These are phyloP conservation scores for Heliocybe sulcata DNA, from an alignment of 1,284 basidiomycete species.

Conservation along the genomic window DNA sequence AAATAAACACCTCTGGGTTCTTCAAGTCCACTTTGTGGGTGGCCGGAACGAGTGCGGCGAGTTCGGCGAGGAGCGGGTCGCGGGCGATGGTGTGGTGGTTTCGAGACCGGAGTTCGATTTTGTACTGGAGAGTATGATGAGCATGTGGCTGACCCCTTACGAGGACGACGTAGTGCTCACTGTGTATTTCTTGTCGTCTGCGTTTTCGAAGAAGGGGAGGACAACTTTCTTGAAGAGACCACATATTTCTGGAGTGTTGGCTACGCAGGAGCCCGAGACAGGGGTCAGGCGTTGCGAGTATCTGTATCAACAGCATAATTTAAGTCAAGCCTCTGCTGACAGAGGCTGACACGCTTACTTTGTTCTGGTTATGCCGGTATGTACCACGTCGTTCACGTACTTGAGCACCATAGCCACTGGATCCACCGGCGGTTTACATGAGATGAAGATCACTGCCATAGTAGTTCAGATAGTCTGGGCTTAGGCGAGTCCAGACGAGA, in stretches of 20 bases:
- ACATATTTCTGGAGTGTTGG: conserved; percentile 63
- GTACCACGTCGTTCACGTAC: conserved; percentile 54
- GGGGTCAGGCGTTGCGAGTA: conserved; percentile 65
- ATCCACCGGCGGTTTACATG: conserved; percentile 69
- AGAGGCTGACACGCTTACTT: conserved; percentile 49
- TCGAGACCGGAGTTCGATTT: conserved; percentile 65
- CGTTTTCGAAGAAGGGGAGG: conserved; percentile 38
- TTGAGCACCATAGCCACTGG: conserved; percentile 65
- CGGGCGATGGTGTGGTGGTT: conserved; percentile 65
- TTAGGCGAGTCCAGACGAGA: neutral
- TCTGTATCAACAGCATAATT: too few relatives aligned
- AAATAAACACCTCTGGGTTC: conserved; percentile 61
- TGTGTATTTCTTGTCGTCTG: conserved; percentile 34
- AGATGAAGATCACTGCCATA: conserved; percentile 64
- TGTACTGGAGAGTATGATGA: conserved; percentile 44
- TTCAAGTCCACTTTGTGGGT: conserved; percentile 59
- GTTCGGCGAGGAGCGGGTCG: conserved; percentile 49
- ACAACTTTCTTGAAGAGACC: conserved; percentile 50
- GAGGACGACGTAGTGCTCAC: conserved; percentile 25
- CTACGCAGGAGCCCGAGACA: conserved; percentile 55
- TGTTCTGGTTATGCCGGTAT: conserved; percentile 58
- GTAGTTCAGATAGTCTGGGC: conserved; percentile 2
- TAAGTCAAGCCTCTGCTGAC: too few relatives aligned
- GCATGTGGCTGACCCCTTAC: too few relatives aligned
- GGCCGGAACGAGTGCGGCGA: conserved; percentile 63